Evolutionary conservation across 768 basidiomycete genomes (phyloP).

Genomic region (Rhodosporidiobolus odoratus): DNA sequence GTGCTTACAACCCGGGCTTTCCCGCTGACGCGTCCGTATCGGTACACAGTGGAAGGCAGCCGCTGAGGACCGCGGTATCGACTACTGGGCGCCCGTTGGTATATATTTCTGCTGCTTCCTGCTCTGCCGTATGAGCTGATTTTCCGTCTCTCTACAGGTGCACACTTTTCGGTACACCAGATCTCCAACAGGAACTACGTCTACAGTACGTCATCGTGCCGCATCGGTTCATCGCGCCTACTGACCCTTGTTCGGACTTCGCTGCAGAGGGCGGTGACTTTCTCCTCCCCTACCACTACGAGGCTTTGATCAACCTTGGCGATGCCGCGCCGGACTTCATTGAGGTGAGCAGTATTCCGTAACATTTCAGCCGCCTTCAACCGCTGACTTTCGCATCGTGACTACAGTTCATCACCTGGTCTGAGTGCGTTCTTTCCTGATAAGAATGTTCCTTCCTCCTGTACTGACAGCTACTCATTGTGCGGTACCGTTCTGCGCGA

Average conservation of each 20-base stretch:
- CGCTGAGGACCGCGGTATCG: not conserved
- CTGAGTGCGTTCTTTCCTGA: not conserved
- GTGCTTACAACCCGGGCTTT: fast-evolving
- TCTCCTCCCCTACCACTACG: not conserved
- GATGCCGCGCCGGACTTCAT: constrained; percentile 17
- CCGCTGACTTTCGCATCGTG: too few relatives aligned
- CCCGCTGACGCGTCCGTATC: not conserved
- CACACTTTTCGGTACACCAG: constrained; percentile 3
- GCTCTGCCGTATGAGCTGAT: too few relatives aligned
- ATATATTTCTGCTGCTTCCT: not conserved
- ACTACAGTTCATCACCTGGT: constrained; percentile 3
- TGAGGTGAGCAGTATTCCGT: constrained; percentile 5
- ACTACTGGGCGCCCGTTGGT: constrained; percentile 18
- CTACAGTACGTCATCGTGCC: not conserved
- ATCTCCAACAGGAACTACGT: constrained; percentile 14
- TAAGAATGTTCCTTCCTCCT: not conserved
- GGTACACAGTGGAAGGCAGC: not conserved
- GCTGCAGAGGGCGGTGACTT: not conserved
- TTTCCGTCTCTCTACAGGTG: not conserved
- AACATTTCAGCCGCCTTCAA: too few relatives aligned
- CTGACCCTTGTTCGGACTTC: not conserved
- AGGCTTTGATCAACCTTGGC: constrained; percentile 16
- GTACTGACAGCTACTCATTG: not conserved
- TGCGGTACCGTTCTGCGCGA: too few relatives aligned
- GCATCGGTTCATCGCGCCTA: not conserved